These are phyloP conservation scores for Wallemia hederae DNA, from an alignment of 1,284 basidiomycete species.

Conservation along the genomic window DNA sequence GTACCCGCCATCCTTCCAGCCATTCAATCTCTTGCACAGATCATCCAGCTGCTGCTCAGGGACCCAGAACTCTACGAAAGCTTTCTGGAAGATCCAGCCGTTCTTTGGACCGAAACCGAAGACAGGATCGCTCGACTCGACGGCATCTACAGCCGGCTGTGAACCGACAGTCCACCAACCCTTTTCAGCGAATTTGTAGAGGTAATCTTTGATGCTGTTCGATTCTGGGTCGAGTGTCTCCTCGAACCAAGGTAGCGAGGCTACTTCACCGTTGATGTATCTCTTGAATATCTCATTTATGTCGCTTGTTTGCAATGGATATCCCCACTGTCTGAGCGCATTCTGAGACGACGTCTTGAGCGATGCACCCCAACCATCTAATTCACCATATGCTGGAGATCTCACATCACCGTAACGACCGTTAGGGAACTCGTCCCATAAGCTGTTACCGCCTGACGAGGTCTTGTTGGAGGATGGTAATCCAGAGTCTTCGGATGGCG, in stretches of 20 bases:
- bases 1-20: neutral
- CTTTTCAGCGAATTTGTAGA: conserved; percentile 56
- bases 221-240: conserved; percentile 62
- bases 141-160: conserved; percentile 88
- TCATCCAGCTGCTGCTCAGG: neutral
- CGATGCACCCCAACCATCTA: conserved; percentile 54
- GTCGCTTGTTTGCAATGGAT: conserved; percentile 50
- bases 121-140: conserved; percentile 45
- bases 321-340: conserved; percentile 61
- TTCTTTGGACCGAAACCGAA: conserved; percentile 78
- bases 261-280: conserved; percentile 16
- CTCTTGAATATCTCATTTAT: conserved; percentile 20
- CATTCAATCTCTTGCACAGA: neutral
- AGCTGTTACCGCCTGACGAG: neutral
- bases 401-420: conserved; percentile 91
- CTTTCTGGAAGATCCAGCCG: conserved; percentile 87
- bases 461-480: neutral
- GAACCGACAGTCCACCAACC: conserved; percentile 96
- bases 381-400: conserved; percentile 86
- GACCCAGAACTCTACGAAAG: conserved; percentile 1
- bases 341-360: conserved; percentile 27
- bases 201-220: conserved; percentile 41
- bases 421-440: conserved; percentile 97
- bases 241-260: conserved; percentile 85
- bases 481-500: neutral